Evolutionary conservation across 2,329 filamentous ascomycete species (phyloP).

Genomic region (Aspergillus uvarum): DNA sequence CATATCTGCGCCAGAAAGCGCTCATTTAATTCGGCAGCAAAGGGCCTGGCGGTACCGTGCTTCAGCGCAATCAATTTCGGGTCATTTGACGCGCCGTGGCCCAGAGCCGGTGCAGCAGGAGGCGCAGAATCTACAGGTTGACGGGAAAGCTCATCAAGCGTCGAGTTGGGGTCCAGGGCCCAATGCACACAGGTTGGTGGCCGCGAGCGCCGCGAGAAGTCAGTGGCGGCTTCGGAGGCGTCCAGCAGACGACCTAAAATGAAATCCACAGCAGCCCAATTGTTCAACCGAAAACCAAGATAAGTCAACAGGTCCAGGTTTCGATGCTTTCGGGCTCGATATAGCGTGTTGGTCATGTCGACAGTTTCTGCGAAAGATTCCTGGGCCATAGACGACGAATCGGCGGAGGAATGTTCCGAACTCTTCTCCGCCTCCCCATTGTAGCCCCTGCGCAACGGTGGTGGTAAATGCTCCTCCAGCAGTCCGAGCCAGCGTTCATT

Average conservation of each 20-base stretch:
- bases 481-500: constrained; percentile 35
- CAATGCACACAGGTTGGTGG: constrained; percentile 33
- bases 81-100: background rate
- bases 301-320: constrained; percentile 40
- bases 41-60: constrained; percentile 27
- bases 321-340: constrained; percentile 27
- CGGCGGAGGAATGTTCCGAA: constrained; percentile 1
- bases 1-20: constrained; percentile 40
- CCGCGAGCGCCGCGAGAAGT: constrained; percentile 15
- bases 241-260: constrained; percentile 43
- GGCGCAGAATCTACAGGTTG: constrained; percentile 5
- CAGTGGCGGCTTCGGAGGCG: constrained; percentile 29
- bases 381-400: constrained; percentile 8
- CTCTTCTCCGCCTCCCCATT: constrained; percentile 10
- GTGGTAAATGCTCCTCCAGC: constrained; percentile 37
- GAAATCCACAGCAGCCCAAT: constrained; percentile 43
- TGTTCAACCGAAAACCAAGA: constrained; percentile 40
- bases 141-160: constrained; percentile 34
- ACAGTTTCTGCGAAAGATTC: constrained; percentile 26
- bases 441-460: constrained; percentile 21
- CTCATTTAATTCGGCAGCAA: constrained; percentile 22
- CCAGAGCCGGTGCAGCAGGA: constrained; percentile 4
- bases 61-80: constrained; percentile 21
- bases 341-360: constrained; percentile 34
- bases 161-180: constrained; percentile 20